A percentile compares a stretch with the other conserved stretches of the same genome.
phyloP scores from a whole-genome alignment of 768 basidiomycete genomes.

The Lactifluus hygrophoroides region DNA sequence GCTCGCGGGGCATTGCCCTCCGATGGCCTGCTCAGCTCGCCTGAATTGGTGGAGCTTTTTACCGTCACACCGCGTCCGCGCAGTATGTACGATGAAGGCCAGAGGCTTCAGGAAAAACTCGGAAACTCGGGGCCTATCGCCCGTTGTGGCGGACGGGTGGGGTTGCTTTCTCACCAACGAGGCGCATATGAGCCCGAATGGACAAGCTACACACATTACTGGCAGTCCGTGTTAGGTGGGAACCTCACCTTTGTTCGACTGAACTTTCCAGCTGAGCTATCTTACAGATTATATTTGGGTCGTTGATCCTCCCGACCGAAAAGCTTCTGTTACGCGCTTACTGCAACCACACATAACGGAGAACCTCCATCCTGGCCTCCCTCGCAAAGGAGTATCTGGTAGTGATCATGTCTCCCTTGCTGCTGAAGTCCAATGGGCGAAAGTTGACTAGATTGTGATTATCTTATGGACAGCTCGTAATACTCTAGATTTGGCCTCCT shows the following conservation, averaged over 20 bases:
- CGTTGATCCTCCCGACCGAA: slow-evolving; percentile 34
- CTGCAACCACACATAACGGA: slow-evolving; percentile 51
- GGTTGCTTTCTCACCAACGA: slow-evolving; percentile 31
- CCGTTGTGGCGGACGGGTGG: slow-evolving; percentile 43
- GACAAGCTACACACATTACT: slow-evolving; percentile 84
- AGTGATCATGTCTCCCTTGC: slow-evolving; percentile 83
- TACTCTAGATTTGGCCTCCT: not conserved
- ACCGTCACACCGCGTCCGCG: slow-evolving; percentile 31
- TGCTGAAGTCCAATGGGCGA: slow-evolving; percentile 42
- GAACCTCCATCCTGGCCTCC: slow-evolving; percentile 64
- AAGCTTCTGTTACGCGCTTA: slow-evolving; percentile 40
- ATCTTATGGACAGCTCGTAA: not conserved
- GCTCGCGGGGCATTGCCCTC: slow-evolving; percentile 47
- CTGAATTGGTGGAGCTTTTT: slow-evolving; percentile 49
- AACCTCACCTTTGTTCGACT: not conserved
- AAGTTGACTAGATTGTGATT: not conserved
- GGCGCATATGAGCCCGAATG: slow-evolving; percentile 74
- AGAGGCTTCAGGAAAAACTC: slow-evolving; percentile 10
- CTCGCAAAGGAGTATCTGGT: slow-evolving; percentile 68
- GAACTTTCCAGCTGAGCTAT: slow-evolving; percentile 1
- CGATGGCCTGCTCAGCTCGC: slow-evolving; percentile 62
- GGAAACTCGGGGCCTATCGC: not conserved
- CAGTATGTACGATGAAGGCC: slow-evolving; percentile 64
- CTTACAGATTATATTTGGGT: slow-evolving; percentile 84
- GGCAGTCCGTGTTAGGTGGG: slow-evolving; percentile 73